Evolutionary conservation across 2,329 filamentous ascomycete species (phyloP).

Genomic region (Calonectria hawksworthii): DNA sequence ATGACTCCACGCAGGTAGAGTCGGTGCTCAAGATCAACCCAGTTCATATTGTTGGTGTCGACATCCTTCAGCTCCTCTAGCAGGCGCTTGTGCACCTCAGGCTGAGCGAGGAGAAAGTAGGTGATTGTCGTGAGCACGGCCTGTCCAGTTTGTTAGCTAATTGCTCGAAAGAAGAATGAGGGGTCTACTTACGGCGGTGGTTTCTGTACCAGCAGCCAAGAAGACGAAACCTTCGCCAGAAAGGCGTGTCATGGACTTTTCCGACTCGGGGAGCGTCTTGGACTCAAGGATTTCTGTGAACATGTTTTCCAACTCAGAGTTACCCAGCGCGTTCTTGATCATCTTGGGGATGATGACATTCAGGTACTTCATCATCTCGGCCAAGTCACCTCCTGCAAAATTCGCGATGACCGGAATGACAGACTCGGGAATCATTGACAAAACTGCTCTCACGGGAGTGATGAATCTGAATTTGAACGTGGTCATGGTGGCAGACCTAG

Average conservation of each 20-base stretch:
- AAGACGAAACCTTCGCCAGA: slow-evolving; percentile 55
- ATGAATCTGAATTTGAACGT: slow-evolving; percentile 53
- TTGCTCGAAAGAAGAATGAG: fast-evolving
- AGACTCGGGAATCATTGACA: slow-evolving; percentile 14
- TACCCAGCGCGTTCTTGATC: slow-evolving; percentile 21
- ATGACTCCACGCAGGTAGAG: slow-evolving; percentile 56
- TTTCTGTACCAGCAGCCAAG: slow-evolving; percentile 56
- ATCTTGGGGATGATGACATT: slow-evolving; percentile 34
- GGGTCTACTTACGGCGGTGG: slow-evolving; percentile 47
- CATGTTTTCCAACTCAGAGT: slow-evolving; percentile 30
- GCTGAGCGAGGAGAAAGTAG: slow-evolving; percentile 52
- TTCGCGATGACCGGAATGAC: slow-evolving; percentile 28
- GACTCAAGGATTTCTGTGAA: slow-evolving; percentile 40
- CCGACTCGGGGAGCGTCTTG: slow-evolving; percentile 49
- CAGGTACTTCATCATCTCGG: slow-evolving; percentile 34
- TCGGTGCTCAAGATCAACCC: slow-evolving; percentile 51
- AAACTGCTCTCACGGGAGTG: slow-evolving; percentile 42
- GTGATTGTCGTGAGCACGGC: slow-evolving; percentile 52
- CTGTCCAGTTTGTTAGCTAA: background rate
- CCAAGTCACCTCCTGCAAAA: slow-evolving; percentile 33
- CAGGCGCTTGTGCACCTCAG: slow-evolving; percentile 46
- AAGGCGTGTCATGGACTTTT: slow-evolving; percentile 53
- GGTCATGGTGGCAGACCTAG: slow-evolving; percentile 49
- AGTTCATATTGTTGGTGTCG: slow-evolving; percentile 45
- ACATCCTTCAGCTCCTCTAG: slow-evolving; percentile 46